Evolutionary conservation across 2,329 filamentous ascomycete genomes (phyloP), one percentile per base, ranked within the genome.

Genomic region (Sarocladiaceae sp.): DNA sequence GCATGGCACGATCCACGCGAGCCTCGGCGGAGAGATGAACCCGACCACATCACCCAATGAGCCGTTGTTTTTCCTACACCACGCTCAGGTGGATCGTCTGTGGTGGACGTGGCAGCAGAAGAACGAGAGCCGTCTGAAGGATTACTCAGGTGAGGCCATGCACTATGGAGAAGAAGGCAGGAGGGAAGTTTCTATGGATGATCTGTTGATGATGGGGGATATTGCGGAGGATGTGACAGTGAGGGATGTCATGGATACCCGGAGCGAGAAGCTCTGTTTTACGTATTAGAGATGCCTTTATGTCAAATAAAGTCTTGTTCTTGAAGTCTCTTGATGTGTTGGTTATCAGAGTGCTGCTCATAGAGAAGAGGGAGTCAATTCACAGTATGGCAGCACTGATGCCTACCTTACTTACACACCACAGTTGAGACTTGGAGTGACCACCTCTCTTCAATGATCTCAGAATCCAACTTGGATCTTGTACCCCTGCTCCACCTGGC

Each of bases 21-120:
- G 40, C 4, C 50, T 55, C 11, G 49, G 40, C 4, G 60, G 59
- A 3, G 60, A 63, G 24, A 55, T 62, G 46, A 48, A 45, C 1
- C 47, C 50, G 1, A 44, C 53, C 4, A 59, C 56, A 2, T 58
- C 58, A 5, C 34, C 2, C 15, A 45, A 41, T 10, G 44, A 45
- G 26, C 44, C 34, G 2, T 48, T 49, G 9, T 57, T 57, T 49
- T 57, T 50, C 33, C 39, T 48, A 23, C 43, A 45, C 33, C 47
- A 48, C 32, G 39, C 43, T 12, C 20, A 43, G 26, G 37, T 48
- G 13, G 47, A 48, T 21, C 29, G 26, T 9, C 23, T 48, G 6
- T 48, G 44, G 43, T 48, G 43, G 43, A 33, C 33, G 19, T 48
- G 47, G 47, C 47, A 48, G 44, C 43, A 43, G 32, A n/a, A 45